Evolutionary conservation across 2,329 filamentous ascomycete species (phyloP).

Genomic region (Arthrocladium fulminans): DNA sequence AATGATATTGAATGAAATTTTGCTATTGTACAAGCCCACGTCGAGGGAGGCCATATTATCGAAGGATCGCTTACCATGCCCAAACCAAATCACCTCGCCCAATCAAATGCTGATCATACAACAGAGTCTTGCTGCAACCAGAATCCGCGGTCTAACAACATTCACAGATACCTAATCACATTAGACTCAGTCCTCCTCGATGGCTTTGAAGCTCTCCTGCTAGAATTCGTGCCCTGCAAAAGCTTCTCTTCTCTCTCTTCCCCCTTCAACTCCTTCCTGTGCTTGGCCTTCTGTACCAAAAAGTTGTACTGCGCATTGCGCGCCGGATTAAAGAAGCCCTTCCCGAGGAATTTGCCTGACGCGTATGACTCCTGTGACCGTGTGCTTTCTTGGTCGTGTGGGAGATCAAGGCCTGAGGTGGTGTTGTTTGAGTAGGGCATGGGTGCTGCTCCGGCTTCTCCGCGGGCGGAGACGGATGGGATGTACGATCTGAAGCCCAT

Average conservation of each 20-base stretch:
- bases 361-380: neutral
- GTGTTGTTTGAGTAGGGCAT: neutral
- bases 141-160: no score
- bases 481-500: slow-evolving; percentile 5
- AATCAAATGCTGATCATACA: no score
- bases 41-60: no score
- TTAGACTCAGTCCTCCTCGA: no score
- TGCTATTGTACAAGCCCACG: no score
- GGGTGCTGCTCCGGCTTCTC: neutral
- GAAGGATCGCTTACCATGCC: no score
- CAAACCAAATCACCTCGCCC: no score
- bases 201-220: no score
- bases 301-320: neutral
- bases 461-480: neutral
- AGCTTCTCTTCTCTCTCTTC: neutral
- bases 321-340: neutral
- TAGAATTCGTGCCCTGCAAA: no score
- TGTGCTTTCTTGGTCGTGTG: neutral
- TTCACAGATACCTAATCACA: no score
- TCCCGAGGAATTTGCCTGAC: neutral
- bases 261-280: neutral
- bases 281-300: neutral
- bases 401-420: neutral
- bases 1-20: no score
- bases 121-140: no score